Percentiles rank a stretch among this genome's conserved stretches.
These are phyloP conservation scores for Ailanthus altissimus DNA, from an alignment of 345 rosid genomes.

Conservation along the genomic window DNA sequence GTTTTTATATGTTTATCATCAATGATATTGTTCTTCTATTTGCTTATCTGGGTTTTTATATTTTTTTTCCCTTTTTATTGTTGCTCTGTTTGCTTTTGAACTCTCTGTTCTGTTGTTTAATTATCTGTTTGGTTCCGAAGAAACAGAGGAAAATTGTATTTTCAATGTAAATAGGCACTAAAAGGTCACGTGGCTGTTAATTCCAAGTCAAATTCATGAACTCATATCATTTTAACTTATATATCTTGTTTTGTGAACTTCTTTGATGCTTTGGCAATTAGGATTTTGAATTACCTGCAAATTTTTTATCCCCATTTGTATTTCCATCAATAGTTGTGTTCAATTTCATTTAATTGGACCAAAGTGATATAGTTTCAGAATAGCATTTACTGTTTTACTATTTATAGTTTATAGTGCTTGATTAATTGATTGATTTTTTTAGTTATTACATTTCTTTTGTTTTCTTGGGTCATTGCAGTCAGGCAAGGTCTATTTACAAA, in stretches of 20 bases:
- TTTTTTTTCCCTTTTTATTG: neutral
- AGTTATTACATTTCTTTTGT: constrained; percentile 1
- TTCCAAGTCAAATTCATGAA: no score
- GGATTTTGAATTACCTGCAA: neutral
- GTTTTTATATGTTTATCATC: neutral
- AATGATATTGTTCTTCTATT: neutral
- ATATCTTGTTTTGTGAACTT: neutral
- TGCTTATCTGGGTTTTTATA: neutral
- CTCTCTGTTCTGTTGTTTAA: neutral
- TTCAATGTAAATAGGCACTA: neutral
- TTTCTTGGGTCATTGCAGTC: constrained; percentile 58
- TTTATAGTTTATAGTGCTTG: neutral
- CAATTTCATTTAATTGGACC: neutral
- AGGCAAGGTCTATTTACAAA: constrained; percentile 75
- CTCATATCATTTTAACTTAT: no score
- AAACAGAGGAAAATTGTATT: constrained; percentile 6
- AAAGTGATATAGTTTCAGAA: no score
- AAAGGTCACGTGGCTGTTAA: neutral
- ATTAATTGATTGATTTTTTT: neutral
- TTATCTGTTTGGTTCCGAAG: constrained; percentile 25
- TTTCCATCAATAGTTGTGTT: neutral
- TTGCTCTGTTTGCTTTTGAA: neutral
- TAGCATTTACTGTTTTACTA: no score
- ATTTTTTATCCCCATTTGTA: neutral
- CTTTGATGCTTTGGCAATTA: neutral